These are phyloP conservation scores for Corylus avellana DNA, from an alignment of 306 rosid species.

Conservation along the genomic window DNA sequence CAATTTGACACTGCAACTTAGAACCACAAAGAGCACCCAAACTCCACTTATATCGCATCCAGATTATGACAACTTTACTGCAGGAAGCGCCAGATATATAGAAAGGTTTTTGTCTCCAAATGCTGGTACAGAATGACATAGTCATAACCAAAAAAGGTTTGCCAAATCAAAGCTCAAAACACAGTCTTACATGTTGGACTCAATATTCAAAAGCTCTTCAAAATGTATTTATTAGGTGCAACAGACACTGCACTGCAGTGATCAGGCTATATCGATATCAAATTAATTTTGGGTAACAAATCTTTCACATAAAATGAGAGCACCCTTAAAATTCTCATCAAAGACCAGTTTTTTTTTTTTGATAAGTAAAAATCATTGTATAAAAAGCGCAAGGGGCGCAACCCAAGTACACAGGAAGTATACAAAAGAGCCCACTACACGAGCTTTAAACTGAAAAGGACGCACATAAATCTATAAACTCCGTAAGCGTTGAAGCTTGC, in stretches of 20 bases:
- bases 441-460: no score
- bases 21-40: background rate
- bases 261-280: background rate
- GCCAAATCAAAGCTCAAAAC: background rate
- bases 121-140: background rate
- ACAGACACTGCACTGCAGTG: background rate
- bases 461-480: no score
- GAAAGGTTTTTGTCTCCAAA: background rate
- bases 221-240: background rate
- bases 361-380: no score
- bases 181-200: background rate
- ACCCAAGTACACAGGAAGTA: no score
- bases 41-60: background rate
- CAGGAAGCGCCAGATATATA: background rate
- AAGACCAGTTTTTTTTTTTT: no score
- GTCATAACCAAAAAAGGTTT: background rate
- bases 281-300: background rate
- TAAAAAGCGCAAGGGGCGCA: no score
- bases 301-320: background rate
- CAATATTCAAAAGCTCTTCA: background rate
- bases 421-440: no score
- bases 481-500: no score
- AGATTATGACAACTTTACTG: background rate
- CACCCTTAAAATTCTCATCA: background rate
- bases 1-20: slow-evolving; percentile 1